Percentiles rank a stretch among this genome's conserved stretches.
These are phyloP conservation scores for Phaeotremella fagi DNA, from an alignment of 768 basidiomycete species.

Conservation along the genomic window DNA sequence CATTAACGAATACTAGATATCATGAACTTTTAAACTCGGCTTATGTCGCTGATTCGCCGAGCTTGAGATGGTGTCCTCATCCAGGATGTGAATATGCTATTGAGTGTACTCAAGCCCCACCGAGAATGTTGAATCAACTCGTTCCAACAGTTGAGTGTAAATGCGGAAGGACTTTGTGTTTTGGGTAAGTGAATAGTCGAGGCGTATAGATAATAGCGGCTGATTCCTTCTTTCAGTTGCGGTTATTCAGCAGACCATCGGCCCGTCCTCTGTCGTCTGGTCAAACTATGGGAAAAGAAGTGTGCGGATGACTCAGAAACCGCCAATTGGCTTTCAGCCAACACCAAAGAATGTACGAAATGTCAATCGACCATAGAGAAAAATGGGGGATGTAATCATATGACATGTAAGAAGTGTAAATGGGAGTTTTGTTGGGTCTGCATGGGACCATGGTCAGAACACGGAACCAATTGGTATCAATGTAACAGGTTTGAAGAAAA, in stretches of 20 bases:
- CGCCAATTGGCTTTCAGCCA: conserved; percentile 99
- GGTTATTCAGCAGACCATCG: conserved; percentile 81
- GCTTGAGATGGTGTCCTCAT: conserved; percentile 90
- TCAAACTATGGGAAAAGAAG: conserved; percentile 92
- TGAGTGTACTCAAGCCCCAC: conserved; percentile 74
- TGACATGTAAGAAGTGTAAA: conserved; percentile 99
- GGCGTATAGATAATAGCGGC: neutral
- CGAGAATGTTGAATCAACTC: conserved; percentile 67
- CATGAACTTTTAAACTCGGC: conserved; percentile 81
- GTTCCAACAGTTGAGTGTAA: conserved; percentile 88
- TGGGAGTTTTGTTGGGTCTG: conserved; percentile 94
- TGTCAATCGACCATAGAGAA: conserved; percentile 99
- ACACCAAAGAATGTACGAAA: conserved; percentile 95
- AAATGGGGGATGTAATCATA: conserved; percentile 99
- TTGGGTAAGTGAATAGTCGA: conserved; percentile 54
- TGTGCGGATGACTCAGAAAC: conserved; percentile 97
- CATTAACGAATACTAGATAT: conserved; percentile 58
- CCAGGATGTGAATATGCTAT: conserved; percentile 93
- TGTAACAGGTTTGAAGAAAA: conserved; percentile 98
- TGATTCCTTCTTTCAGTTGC: conserved; percentile 52
- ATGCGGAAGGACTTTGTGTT: conserved; percentile 80
- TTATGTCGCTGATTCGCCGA: conserved; percentile 77
- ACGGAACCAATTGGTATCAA: conserved; percentile 95
- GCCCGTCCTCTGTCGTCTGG: conserved; percentile 81
- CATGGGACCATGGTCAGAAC: conserved; percentile 98